Percentiles rank a stretch among this genome's conserved stretches.
Conservation (phyloP, 257 asterid genomes). For the Gynochthodes officinalis region DNA sequence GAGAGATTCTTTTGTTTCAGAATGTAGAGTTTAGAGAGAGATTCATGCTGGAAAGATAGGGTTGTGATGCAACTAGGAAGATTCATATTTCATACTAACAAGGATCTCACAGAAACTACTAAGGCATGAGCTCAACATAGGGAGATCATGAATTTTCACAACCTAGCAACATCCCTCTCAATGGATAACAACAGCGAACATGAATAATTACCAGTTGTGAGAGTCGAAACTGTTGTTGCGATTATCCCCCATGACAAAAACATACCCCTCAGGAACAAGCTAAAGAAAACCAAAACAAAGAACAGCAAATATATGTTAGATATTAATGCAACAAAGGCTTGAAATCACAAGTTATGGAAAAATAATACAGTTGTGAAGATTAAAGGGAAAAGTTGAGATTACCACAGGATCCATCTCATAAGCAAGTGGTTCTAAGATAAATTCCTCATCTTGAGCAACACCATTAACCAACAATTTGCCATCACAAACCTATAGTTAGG, state of each 20-base stretch:
- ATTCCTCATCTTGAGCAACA: constrained; percentile 72
- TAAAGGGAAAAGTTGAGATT: constrained; percentile 14
- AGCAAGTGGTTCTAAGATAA: constrained; percentile 78
- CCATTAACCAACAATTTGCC: constrained; percentile 80
- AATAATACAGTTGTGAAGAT: background rate
- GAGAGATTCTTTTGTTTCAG: no score
- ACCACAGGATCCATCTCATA: constrained; percentile 90
- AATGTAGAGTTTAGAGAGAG: no score
- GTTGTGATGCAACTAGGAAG: background rate
- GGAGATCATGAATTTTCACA: background rate
- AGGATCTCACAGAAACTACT: background rate
- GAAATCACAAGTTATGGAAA: background rate
- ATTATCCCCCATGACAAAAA: constrained; percentile 94
- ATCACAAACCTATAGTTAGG: constrained; percentile 54
- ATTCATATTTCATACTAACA: background rate
- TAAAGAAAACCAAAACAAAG: constrained; percentile 24
- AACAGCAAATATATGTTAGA: constrained; percentile 7
- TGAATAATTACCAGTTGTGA: constrained; percentile 61
- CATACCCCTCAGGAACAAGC: constrained; percentile 89
- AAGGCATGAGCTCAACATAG: background rate
- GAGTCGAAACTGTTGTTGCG: constrained; percentile 95
- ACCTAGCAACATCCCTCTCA: background rate
- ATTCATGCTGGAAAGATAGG: background rate
- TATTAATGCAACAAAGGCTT: background rate
- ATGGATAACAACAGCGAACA: constrained; percentile 1